These are phyloP conservation scores for Spergularia bocconei DNA, from an alignment of 148 eudicot genomes.

Conservation along the genomic window DNA sequence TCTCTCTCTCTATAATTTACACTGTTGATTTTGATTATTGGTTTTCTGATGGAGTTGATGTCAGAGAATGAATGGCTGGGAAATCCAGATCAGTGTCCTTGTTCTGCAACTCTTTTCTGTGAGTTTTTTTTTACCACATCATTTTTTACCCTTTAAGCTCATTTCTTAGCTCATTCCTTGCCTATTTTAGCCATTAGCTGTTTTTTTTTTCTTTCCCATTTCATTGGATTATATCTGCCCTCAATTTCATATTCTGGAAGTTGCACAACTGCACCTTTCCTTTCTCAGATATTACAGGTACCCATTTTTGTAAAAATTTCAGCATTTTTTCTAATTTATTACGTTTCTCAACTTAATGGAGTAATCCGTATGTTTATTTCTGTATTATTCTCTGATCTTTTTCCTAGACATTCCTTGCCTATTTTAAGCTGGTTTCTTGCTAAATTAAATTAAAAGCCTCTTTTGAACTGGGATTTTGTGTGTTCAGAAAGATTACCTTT, in stretches of 20 bases:
- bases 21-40: constrained; percentile 19
- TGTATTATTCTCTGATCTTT: constrained; percentile 4
- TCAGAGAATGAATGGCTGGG: constrained; percentile 63
- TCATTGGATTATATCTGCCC: constrained; percentile 33
- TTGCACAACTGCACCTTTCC: constrained; percentile 20
- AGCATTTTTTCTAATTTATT: neutral
- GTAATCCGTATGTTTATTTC: constrained; percentile 5
- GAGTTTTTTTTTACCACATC: constrained; percentile 24
- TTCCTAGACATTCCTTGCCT: neutral
- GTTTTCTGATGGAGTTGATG: constrained; percentile 40
- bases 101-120: constrained; percentile 36
- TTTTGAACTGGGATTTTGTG: constrained; percentile 13
- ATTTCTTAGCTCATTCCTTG: neutral
- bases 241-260: constrained; percentile 17
- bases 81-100: constrained; percentile 51
- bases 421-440: constrained; percentile 1
- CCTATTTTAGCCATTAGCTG: constrained; percentile 20
- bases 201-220: constrained; percentile 28
- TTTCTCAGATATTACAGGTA: constrained; percentile 24
- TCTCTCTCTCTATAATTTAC: constrained; percentile 21
- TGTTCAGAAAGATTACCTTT: neutral
- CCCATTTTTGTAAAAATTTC: constrained; percentile 10
- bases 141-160: constrained; percentile 9
- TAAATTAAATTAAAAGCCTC: neutral
- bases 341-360: neutral